Conservation (phyloP, 495 filamentous ascomycete species). For the Podospora pseudopauciseta region DNA sequence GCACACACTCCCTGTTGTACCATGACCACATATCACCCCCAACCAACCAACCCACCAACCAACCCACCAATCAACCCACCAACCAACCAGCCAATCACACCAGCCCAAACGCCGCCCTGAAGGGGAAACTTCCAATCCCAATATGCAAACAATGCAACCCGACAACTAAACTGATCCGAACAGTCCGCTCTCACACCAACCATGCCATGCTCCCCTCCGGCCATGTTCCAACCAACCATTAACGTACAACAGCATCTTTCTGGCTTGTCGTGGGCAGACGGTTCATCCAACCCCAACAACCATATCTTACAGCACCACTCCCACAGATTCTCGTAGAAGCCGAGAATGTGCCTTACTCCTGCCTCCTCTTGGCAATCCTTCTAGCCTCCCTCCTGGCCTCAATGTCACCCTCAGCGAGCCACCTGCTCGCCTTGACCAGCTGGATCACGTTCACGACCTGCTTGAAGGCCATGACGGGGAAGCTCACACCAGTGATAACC, state of each 20-base stretch:
- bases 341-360: background rate
- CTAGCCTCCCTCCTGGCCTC: conserved; percentile 53
- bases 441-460: conserved; percentile 93
- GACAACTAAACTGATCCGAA: background rate
- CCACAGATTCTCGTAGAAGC: background rate
- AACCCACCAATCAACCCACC: background rate
- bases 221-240: background rate
- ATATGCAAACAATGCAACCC: background rate
- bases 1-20: background rate
- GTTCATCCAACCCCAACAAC: background rate
- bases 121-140: background rate
- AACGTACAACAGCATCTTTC: background rate
- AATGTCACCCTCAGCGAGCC: conserved; percentile 85
- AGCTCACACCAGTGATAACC: conserved; percentile 76
- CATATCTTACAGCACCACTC: background rate
- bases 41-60: background rate
- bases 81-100: background rate
- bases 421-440: conserved; percentile 86
- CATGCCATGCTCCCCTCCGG: background rate
- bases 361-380: conserved; percentile 32
- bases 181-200: background rate
- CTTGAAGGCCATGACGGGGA: conserved; percentile 85
- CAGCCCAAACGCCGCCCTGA: background rate
- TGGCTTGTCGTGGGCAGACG: background rate
- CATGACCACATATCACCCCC: background rate